These are phyloP conservation scores for Coniochaeta pulveracea DNA, from an alignment of 2,329 filamentous ascomycete genomes.

Conservation along the genomic window DNA sequence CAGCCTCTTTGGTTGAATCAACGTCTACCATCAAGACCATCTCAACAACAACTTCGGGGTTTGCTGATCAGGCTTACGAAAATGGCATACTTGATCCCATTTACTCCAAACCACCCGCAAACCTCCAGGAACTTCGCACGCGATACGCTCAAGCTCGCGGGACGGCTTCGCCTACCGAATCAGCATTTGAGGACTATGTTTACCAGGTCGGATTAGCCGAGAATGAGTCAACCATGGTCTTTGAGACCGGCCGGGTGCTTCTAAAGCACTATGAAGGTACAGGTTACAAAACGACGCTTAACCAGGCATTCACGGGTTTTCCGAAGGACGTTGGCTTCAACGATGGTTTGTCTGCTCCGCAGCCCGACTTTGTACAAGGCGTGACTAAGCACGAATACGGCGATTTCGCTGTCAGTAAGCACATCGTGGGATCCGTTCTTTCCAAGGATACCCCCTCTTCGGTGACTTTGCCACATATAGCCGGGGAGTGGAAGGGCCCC, in stretches of 20 bases:
- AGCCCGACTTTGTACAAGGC: slow-evolving; percentile 18
- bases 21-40: too few relatives aligned
- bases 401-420: slow-evolving; percentile 7
- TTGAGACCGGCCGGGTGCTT: slow-evolving; percentile 6
- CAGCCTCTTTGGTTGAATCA: too few relatives aligned
- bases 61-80: too few relatives aligned
- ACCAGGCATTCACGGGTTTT: slow-evolving; percentile 12
- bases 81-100: slow-evolving; percentile 5
- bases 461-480: slow-evolving; percentile 15
- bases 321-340: slow-evolving; percentile 17
- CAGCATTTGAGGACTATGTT: slow-evolving; percentile 7
- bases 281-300: slow-evolving; percentile 6
- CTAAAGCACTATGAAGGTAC: slow-evolving; percentile 10
- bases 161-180: slow-evolving; percentile 9
- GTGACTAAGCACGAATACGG: slow-evolving; percentile 8
- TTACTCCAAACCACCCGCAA: slow-evolving; percentile 11
- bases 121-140: slow-evolving; percentile 9
- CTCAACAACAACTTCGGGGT: too few relatives aligned
- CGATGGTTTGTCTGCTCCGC: slow-evolving; percentile 14
- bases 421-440: slow-evolving; percentile 11
- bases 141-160: slow-evolving; percentile 6
- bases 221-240: slow-evolving; percentile 11
- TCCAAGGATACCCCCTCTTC: slow-evolving; percentile 11
- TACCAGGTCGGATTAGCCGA: slow-evolving; percentile 3
- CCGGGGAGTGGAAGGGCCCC: slow-evolving; percentile 14